A percentile compares a stretch with the other conserved stretches of the same genome.
Evolutionary conservation across 306 rosid genomes (phyloP).

Genomic region (Hippophae gyantsensis): DNA sequence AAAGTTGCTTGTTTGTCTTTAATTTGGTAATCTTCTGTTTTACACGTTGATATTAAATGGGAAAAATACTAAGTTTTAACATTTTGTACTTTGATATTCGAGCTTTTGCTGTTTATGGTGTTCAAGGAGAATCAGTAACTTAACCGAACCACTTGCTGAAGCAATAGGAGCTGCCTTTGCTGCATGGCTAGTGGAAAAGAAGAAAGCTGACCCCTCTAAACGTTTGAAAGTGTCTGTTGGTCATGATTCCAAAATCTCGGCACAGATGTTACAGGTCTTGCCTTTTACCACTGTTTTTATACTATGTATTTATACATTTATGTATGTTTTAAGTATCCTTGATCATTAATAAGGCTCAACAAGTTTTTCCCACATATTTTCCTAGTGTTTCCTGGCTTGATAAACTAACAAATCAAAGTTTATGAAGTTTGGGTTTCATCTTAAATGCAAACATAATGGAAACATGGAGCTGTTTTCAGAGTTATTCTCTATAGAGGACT

Average conservation of each 20-base stretch:
- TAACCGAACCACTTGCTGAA: slow-evolving; percentile 83
- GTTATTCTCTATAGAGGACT: too few relatives aligned
- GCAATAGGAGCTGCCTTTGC: slow-evolving; percentile 90
- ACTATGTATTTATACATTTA: not conserved
- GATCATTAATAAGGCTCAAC: slow-evolving; percentile 6
- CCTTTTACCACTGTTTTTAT: not conserved
- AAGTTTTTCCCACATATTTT: slow-evolving; percentile 12
- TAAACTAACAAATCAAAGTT: not conserved
- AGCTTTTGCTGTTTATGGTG: slow-evolving; percentile 85
- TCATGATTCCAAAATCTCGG: slow-evolving; percentile 83
- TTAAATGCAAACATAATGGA: too few relatives aligned
- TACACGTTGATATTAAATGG: not conserved
- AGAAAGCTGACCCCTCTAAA: slow-evolving; percentile 50
- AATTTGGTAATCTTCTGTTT: not conserved
- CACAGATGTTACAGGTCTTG: slow-evolving; percentile 65
- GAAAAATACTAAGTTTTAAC: not conserved
- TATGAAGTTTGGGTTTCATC: too few relatives aligned
- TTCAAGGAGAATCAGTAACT: slow-evolving; percentile 74
- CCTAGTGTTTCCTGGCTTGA: slow-evolving; percentile 8
- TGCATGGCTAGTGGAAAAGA: slow-evolving; percentile 76
- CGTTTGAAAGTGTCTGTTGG: slow-evolving; percentile 73
- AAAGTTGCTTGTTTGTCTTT: not conserved
- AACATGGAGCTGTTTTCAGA: too few relatives aligned
- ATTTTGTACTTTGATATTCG: slow-evolving; percentile 65
- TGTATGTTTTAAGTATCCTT: not conserved